phyloP scores from a whole-genome alignment of 306 rosid genomes.

The Sophora flavescens region DNA sequence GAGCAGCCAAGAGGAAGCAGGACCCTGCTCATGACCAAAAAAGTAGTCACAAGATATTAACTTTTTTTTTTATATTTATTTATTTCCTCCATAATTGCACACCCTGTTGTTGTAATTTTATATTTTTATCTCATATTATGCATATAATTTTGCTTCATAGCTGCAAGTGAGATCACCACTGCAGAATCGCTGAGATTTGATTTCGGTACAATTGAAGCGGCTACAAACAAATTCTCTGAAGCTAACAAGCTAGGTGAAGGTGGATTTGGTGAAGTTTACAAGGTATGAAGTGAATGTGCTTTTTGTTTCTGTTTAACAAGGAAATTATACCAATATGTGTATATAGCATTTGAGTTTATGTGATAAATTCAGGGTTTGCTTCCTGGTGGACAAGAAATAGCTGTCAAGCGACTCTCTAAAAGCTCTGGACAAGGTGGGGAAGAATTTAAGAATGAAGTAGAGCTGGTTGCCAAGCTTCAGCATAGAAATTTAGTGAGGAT shows the following conservation, averaged over 20 bases:
- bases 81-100: conserved; percentile 6
- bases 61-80: no score
- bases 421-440: conserved; percentile 52
- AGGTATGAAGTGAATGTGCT: conserved; percentile 46
- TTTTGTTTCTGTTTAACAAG: conserved; percentile 22
- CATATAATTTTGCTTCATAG: conserved; percentile 26
- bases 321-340: background rate
- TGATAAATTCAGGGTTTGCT: conserved; percentile 52
- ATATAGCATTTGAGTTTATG: background rate
- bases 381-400: conserved; percentile 52
- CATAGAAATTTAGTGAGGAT: conserved; percentile 62
- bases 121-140: conserved; percentile 23
- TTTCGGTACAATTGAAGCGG: conserved; percentile 48
- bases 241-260: conserved; percentile 63
- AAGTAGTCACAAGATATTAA: background rate
- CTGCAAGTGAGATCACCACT: conserved; percentile 23
- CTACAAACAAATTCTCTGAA: conserved; percentile 55
- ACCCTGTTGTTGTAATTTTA: background rate
- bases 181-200: conserved; percentile 56
- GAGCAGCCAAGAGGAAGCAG: conserved; percentile 40
- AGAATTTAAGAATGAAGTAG: conserved; percentile 66
- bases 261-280: conserved; percentile 63
- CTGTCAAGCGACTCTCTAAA: conserved; percentile 61
- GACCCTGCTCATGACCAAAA: conserved; percentile 29
- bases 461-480: conserved; percentile 60